Percentiles rank a stretch among this genome's conserved stretches.
These are phyloP conservation scores for Solanum verrucosum DNA, from an alignment of 257 asterid genomes.

Conservation along the genomic window DNA sequence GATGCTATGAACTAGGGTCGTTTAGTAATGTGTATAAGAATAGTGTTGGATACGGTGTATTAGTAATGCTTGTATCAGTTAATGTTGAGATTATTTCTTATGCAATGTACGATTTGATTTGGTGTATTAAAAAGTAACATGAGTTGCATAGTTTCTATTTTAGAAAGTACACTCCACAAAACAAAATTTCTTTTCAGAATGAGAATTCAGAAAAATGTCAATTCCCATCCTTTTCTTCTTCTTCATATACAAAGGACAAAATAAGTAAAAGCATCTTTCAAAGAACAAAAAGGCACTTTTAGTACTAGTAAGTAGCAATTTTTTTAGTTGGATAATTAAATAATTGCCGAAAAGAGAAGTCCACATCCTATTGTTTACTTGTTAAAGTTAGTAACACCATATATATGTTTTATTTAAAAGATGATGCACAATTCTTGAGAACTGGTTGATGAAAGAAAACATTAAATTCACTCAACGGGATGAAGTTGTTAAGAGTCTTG, in stretches of 20 bases:
- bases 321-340: not conserved
- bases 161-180: not conserved
- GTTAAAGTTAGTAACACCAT: not conserved
- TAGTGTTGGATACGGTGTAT: not conserved
- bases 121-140: not conserved
- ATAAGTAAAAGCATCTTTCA: not conserved
- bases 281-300: not conserved
- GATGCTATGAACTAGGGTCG: not conserved
- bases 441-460: not conserved
- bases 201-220: not conserved
- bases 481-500: too few species aligned
- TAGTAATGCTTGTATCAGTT: not conserved
- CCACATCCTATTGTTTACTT: not conserved
- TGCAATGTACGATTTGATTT: not conserved
- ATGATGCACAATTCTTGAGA: not conserved
- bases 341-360: not conserved
- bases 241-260: not conserved
- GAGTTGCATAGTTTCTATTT: not conserved
- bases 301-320: not conserved
- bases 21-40: not conserved
- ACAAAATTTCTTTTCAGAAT: not conserved
- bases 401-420: not conserved
- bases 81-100: not conserved
- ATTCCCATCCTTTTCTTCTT: not conserved
- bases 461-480: not conserved